Evolutionary conservation across 495 filamentous ascomycete species (phyloP).

Genomic region (Parathielavia hyrcaniae): DNA sequence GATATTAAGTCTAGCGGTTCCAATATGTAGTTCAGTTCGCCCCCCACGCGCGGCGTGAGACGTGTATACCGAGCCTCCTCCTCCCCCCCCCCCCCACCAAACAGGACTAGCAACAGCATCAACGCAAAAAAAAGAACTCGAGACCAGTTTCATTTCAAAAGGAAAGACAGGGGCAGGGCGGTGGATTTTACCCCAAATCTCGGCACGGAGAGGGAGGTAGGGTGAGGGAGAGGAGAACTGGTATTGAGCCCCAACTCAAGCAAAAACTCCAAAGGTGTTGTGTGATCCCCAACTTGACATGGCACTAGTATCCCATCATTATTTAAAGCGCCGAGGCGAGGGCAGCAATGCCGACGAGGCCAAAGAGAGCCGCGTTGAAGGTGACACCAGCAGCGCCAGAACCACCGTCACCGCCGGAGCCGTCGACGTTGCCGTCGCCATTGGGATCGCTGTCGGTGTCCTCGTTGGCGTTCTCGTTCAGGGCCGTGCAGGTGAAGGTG

Average conservation of each 20-base stretch:
- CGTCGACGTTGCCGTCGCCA: slow-evolving; percentile 17
- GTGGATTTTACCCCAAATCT: too few relatives aligned
- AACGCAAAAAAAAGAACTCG: slow-evolving; percentile 11
- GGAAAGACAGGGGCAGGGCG: slow-evolving; percentile 3
- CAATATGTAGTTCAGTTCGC: slow-evolving; percentile 25
- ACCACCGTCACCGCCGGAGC: slow-evolving; percentile 25
- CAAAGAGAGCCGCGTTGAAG: slow-evolving; percentile 37
- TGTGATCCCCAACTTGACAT: background rate
- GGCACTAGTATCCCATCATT: slow-evolving; percentile 6
- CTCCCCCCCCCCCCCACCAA: slow-evolving; percentile 3
- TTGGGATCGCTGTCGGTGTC: slow-evolving; percentile 32
- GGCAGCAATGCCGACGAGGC: slow-evolving; percentile 36
- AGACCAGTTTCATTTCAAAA: slow-evolving; percentile 18
- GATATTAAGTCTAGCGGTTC: slow-evolving; percentile 36
- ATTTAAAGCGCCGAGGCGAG: slow-evolving; percentile 32
- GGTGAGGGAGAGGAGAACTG: background rate
- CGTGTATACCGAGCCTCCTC: slow-evolving; percentile 10
- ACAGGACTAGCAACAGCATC: slow-evolving; percentile 15
- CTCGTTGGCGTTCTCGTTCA: slow-evolving; percentile 40
- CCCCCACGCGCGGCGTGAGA: background rate
- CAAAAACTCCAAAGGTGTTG: background rate
- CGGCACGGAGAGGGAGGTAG: too few relatives aligned
- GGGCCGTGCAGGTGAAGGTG: slow-evolving; percentile 50
- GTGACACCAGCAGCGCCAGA: slow-evolving; percentile 32
- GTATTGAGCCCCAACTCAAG: background rate